phyloP scores from a whole-genome alignment of 179 eudicot genomes.

The Silene noctiflora region DNA sequence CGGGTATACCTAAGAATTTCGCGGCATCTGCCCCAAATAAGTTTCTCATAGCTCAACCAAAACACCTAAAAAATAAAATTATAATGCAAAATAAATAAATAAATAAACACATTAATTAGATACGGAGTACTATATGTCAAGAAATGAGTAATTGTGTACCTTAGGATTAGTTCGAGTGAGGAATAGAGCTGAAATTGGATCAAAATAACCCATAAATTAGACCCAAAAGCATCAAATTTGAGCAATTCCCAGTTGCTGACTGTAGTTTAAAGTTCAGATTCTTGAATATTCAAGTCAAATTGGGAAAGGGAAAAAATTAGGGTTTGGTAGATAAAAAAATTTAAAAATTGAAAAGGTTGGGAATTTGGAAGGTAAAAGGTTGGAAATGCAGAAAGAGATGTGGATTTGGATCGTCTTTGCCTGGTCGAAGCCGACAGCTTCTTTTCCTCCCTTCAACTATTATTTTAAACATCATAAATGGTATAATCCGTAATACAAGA shows the following conservation, averaged over 20 bases:
- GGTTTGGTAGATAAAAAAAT: conserved; percentile 22
- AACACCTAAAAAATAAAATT: not conserved
- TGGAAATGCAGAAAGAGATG: conserved; percentile 18
- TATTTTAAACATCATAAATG: not conserved
- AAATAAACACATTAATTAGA: not conserved
- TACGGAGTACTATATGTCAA: not conserved
- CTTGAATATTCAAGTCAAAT: conserved; percentile 16
- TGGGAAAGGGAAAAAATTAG: conserved; percentile 20
- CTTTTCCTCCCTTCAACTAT: conserved; percentile 29
- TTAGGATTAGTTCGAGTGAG: conserved; percentile 15
- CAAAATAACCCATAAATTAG: conserved; percentile 26
- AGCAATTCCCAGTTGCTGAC: conserved; percentile 9
- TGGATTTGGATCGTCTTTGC: conserved; percentile 53
- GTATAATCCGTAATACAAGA: too few relatives aligned
- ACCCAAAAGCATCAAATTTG: conserved; percentile 1
- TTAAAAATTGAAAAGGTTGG: conserved; percentile 7
- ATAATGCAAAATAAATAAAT: not conserved
- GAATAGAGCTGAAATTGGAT: conserved; percentile 24
- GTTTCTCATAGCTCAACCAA: too few relatives aligned
- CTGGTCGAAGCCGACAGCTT: conserved; percentile 70
- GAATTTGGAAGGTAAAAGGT: conserved; percentile 18
- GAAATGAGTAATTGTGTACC: conserved; percentile 8
- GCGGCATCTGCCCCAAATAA: not conserved
- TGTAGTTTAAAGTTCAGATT: conserved; percentile 2
- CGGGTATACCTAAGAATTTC: too few relatives aligned